phyloP scores from a whole-genome alignment of 177 flowering plant species.

The Vitis hybrid region DNA sequence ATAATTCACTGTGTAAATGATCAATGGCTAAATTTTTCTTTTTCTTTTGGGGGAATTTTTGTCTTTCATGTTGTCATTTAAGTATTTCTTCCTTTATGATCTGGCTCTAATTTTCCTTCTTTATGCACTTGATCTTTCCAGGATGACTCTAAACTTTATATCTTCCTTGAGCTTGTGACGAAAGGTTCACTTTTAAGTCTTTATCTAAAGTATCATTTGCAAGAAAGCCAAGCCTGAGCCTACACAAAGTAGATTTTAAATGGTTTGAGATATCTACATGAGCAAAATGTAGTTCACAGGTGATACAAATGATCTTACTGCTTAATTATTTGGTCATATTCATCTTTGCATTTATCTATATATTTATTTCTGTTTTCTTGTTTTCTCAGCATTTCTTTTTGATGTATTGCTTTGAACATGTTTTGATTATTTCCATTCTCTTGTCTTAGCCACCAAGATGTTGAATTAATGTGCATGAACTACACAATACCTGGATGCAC shows the following conservation, averaged over 20 bases:
- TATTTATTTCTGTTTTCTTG: not conserved
- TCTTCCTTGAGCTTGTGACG: slow-evolving; percentile 80
- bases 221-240: slow-evolving; percentile 48
- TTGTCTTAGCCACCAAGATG: no score
- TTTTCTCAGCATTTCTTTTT: not conserved
- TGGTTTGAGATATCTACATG: slow-evolving; percentile 84
- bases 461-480: no score
- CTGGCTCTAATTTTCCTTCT: not conserved
- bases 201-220: slow-evolving; percentile 52
- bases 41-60: no score
- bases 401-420: no score
- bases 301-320: slow-evolving; percentile 15
- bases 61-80: not conserved
- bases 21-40: rapidly evolving
- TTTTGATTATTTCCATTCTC: no score
- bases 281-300: slow-evolving; percentile 72
- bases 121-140: slow-evolving; percentile 19
- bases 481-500: no score
- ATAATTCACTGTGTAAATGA: no score
- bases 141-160: slow-evolving; percentile 63
- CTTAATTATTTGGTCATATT: no score
- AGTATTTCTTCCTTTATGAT: not conserved
- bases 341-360: not conserved
- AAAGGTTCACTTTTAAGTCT: slow-evolving; percentile 65
- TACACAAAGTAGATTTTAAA: slow-evolving; percentile 75